These are phyloP conservation scores for Aspergillus sclerotioniger DNA, from an alignment of 495 filamentous ascomycete genomes.

Conservation along the genomic window DNA sequence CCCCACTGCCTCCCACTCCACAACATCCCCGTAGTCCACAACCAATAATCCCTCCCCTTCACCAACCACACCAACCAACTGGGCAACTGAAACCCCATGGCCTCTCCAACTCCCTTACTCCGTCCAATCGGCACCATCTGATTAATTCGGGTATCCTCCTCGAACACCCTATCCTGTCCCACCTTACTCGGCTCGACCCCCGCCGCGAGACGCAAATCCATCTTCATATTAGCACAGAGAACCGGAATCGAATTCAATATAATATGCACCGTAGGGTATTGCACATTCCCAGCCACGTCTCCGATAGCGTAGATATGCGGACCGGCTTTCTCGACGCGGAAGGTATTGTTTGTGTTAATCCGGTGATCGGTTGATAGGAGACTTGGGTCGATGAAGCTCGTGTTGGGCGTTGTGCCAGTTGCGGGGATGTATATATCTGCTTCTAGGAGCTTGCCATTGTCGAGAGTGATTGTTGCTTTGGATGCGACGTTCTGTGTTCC, in stretches of 20 bases:
- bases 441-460: slow-evolving; percentile 34
- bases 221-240: slow-evolving; percentile 44
- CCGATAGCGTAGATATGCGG: slow-evolving; percentile 47
- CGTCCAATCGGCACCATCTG: slow-evolving; percentile 56
- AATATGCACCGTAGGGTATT: slow-evolving; percentile 35
- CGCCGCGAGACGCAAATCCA: slow-evolving; percentile 29
- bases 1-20: slow-evolving; percentile 55
- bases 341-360: slow-evolving; percentile 43
- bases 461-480: slow-evolving; percentile 31
- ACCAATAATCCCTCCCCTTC: slow-evolving; percentile 62
- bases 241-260: slow-evolving; percentile 40
- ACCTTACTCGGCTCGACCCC: slow-evolving; percentile 6
- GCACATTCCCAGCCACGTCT: slow-evolving; percentile 33
- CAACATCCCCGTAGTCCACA: slow-evolving; percentile 44
- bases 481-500: slow-evolving; percentile 21
- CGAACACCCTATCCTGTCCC: slow-evolving; percentile 23
- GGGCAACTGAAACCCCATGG: slow-evolving; percentile 52
- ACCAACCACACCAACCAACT: slow-evolving; percentile 56
- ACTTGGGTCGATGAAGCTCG: slow-evolving; percentile 33
- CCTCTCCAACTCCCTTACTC: slow-evolving; percentile 54
- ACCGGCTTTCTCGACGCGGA: slow-evolving; percentile 50
- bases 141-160: slow-evolving; percentile 44
- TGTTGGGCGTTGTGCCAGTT: slow-evolving; percentile 45
- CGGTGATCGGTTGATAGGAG: slow-evolving; percentile 37
- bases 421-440: slow-evolving; percentile 52